These are phyloP conservation scores for Gastrolobium villosum DNA, from an alignment of 306 rosid genomes.

Conservation along the genomic window DNA sequence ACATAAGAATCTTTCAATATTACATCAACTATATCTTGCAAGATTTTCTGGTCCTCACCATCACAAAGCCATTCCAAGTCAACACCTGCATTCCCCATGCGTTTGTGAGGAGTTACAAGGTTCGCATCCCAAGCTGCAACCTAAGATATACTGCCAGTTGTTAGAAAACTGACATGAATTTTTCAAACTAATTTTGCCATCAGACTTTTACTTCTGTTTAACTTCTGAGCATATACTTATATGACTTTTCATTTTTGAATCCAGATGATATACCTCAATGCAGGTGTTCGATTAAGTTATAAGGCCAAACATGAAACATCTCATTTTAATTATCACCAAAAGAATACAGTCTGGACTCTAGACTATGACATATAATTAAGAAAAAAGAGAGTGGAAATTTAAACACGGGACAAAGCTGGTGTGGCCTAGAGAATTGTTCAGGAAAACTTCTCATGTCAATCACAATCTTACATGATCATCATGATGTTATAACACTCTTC, in stretches of 20 bases:
- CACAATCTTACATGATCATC: conserved; percentile 16
- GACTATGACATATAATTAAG: background rate
- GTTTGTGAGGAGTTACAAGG: conserved; percentile 95
- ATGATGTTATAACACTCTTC: background rate
- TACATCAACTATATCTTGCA: conserved; percentile 39
- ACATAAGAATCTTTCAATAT: conserved; percentile 34
- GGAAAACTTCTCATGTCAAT: background rate
- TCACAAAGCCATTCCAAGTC: conserved; percentile 83
- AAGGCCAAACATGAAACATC: background rate
- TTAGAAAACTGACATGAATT: conserved; percentile 45
- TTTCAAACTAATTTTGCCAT: conserved; percentile 23
- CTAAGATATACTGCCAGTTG: conserved; percentile 57
- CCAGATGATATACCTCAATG: conserved; percentile 8
- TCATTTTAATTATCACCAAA: conserved; percentile 6
- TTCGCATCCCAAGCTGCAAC: conserved; percentile 99
- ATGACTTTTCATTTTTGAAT: background rate
- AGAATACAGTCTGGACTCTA: background rate
- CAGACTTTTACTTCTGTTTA: background rate
- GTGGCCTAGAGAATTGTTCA: background rate
- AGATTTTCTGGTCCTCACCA: conserved; percentile 64
- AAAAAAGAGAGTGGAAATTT: background rate
- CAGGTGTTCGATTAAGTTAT: background rate
- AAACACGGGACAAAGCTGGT: background rate
- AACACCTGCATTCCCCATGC: conserved; percentile 91
- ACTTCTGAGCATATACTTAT: background rate